These are phyloP conservation scores for Xylaria scruposa DNA, from an alignment of 495 filamentous ascomycete species.

Conservation along the genomic window DNA sequence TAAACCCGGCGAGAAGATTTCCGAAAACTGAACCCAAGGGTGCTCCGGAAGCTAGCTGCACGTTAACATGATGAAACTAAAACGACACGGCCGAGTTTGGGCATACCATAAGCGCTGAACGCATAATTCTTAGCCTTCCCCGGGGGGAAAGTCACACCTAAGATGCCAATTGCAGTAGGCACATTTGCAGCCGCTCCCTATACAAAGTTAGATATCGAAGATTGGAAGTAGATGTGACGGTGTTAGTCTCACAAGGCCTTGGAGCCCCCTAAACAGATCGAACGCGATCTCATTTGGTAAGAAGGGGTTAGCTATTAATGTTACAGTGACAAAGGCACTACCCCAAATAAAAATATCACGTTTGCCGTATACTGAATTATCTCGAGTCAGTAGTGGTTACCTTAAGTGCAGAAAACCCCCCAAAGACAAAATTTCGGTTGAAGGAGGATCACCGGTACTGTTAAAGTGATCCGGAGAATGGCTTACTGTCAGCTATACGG, in stretches of 20 bases:
- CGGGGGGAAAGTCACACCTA: constrained; percentile 65
- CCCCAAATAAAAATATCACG: constrained; percentile 70
- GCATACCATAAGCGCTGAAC: constrained; percentile 57
- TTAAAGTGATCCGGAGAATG: neutral
- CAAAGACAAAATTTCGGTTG: neutral
- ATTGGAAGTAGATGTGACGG: neutral
- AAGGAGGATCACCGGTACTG: neutral
- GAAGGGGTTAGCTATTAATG: constrained; percentile 70
- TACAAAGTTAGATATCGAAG: constrained; percentile 39
- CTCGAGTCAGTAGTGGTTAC: neutral
- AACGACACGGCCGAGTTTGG: neutral
- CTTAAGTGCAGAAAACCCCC: neutral
- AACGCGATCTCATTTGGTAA: constrained; percentile 69
- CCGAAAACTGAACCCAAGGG: constrained; percentile 63
- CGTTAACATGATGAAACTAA: constrained; percentile 6
- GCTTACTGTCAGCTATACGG: constrained; percentile 64
- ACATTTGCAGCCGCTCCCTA: constrained; percentile 71
- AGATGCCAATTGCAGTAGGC: constrained; percentile 68
- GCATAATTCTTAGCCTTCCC: constrained; percentile 70
- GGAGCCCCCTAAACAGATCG: constrained; percentile 73
- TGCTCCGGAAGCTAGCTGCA: constrained; percentile 57
- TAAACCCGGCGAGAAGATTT: constrained; percentile 60
- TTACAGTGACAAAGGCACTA: constrained; percentile 67
- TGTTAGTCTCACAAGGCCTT: constrained; percentile 65
- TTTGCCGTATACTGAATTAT: constrained; percentile 64